A percentile compares a stretch with the other conserved stretches of the same genome.
Conservation (phyloP, 2,329 filamentous ascomycete species). For the Trichoderma citrinoviride region DNA sequence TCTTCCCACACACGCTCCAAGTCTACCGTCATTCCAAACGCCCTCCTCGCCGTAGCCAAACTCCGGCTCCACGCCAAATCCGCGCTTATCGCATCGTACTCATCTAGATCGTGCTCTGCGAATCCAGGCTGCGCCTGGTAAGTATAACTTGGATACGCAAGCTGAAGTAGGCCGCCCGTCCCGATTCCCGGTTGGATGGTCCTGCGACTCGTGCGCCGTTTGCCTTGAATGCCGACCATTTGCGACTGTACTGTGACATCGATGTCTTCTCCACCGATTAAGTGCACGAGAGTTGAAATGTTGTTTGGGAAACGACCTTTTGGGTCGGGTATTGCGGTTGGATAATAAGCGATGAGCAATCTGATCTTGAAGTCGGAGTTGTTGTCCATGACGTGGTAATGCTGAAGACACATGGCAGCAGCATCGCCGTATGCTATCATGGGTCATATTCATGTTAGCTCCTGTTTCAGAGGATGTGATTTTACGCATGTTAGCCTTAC, state of each 20-base stretch:
- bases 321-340: conserved; percentile 44
- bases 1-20: conserved; percentile 64
- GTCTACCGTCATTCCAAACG: conserved; percentile 62
- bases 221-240: conserved; percentile 46
- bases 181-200: conserved; percentile 40
- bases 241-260: conserved; percentile 43
- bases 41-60: conserved; percentile 56
- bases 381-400: conserved; percentile 45
- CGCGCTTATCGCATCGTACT: conserved; percentile 62
- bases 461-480: not conserved
- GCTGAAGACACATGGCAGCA: conserved; percentile 43
- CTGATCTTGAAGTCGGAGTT: conserved; percentile 45
- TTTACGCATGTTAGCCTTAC: conserved; percentile 28
- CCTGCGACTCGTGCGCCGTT: conserved; percentile 36
- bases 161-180: conserved; percentile 35
- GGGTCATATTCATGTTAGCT: not conserved
- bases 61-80: conserved; percentile 69
- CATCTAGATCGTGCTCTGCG: conserved; percentile 66
- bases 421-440: conserved; percentile 43
- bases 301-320: conserved; percentile 40
- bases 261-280: conserved; percentile 40
- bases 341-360: conserved; percentile 46
- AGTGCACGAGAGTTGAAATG: conserved; percentile 42
- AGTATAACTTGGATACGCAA: conserved; percentile 42
- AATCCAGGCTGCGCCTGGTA: conserved; percentile 60